Base-by-base conservation (phyloP, 179 eudicot species). In the Silene vulgaris region DNA sequence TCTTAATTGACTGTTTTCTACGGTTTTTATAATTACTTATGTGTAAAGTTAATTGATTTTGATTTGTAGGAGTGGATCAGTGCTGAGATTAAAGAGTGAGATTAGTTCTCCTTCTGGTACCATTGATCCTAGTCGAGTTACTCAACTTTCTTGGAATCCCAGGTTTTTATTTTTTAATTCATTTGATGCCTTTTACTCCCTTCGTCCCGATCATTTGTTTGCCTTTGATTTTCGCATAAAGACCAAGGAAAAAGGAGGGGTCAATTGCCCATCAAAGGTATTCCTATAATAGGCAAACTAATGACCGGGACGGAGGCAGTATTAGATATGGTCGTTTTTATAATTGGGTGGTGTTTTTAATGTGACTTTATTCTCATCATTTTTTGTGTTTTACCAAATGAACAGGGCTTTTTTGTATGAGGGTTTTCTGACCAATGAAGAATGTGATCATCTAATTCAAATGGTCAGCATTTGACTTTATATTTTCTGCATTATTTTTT, bases 101-200 rank as follows among this genome's bases (percentile, higher is more conserved):
- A 56, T 19, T 66, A 75, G 17, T 28, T 79, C 48, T 78, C 50
- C 86, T 1, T 67, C 84, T 35, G 71, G 57, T 79, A 74, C 84
- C 0, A 76, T 90, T 75, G 94, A 93, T 82, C 98, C 96, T 37
- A 82, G 90, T 26, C 89, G 94, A 72, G 91, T 93, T 80, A 84
- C 89, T 75, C 98, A 91, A 73, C 86, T 93, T 74, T 91, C 98
- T 19, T 90, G 98, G 98, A 83, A 65, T 28, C 98, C 97, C 73
- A 91, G 98, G 98, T 74, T 56, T 8, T 29, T 21, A 17, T 77
- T 57, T 29, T 63, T 23, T 63, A 63, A 23, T 63, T 63, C 0
- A 3, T 14, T 19, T 23, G 26, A 23, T 23, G 26, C 26, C 26
- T 23, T 23, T 23, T 23, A 23, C 26, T 23, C 26, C 26, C 26